Evolutionary conservation across 345 rosid species (phyloP).

Genomic region (Citrus reticulata): DNA sequence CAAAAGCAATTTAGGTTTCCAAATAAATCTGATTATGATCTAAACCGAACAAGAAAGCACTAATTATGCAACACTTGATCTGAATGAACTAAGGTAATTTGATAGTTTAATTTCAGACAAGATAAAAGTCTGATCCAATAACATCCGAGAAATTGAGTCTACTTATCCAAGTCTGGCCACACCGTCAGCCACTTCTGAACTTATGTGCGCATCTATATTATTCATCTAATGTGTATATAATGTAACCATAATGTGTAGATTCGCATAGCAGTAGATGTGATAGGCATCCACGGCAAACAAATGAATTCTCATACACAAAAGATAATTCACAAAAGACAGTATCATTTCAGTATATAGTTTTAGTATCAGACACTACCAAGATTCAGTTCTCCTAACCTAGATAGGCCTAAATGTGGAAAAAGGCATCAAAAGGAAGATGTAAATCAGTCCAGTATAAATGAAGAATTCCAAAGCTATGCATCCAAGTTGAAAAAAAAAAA

Average conservation of each 20-base stretch:
- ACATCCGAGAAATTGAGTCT: not conserved
- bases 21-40: not conserved
- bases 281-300: not conserved
- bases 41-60: not conserved
- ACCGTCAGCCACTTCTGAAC: not conserved
- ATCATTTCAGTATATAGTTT: not conserved
- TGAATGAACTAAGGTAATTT: not conserved
- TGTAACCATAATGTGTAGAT: not conserved
- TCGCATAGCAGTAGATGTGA: not conserved
- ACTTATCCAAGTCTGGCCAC: not conserved
- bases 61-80: not conserved
- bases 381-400: not conserved
- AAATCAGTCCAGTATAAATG: not conserved
- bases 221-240: not conserved
- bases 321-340: not conserved
- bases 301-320: not conserved
- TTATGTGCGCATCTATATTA: not conserved
- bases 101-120: not conserved
- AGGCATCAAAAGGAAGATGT: not conserved
- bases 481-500: not conserved
- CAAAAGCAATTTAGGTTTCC: not conserved
- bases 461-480: not conserved
- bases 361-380: not conserved
- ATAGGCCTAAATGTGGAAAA: not conserved
- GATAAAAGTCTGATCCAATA: not conserved